Percentiles rank a stretch among this genome's conserved stretches.
Evolutionary conservation across 2,329 filamentous ascomycete genomes (phyloP).

Genomic region (Emmonsia crescens): DNA sequence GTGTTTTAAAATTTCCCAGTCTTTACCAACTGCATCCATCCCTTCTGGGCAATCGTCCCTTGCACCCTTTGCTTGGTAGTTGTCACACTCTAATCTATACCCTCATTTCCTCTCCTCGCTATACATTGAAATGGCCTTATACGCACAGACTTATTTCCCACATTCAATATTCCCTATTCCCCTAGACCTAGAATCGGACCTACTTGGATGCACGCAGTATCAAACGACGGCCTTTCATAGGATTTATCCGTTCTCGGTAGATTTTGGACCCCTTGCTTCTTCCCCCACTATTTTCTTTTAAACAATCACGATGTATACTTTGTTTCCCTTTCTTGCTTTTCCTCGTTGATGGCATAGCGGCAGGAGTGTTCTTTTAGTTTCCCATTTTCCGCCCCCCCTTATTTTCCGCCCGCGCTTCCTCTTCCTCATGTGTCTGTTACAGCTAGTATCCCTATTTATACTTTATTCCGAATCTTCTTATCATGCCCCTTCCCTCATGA

Average conservation of each 20-base stretch:
- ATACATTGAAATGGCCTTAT: background rate
- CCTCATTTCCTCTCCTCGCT: background rate
- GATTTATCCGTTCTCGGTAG: background rate
- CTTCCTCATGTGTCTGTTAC: background rate
- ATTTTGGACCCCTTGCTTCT: background rate
- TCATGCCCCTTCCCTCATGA: no score
- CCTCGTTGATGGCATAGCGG: slow-evolving; percentile 13
- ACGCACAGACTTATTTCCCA: background rate
- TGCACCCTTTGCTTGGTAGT: background rate
- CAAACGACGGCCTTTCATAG: background rate
- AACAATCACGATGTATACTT: background rate
- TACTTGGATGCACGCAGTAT: background rate
- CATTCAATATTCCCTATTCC: background rate
- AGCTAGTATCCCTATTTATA: background rate
- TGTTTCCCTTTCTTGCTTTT: background rate
- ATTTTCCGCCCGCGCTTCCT: background rate
- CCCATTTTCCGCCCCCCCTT: background rate
- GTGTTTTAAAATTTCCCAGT: background rate
- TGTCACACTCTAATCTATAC: background rate
- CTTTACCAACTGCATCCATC: background rate
- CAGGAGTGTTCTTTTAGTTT: slow-evolving; percentile 5
- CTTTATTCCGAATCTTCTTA: background rate
- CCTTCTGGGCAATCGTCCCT: background rate
- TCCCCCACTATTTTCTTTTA: background rate
- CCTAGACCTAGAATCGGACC: background rate